Percentiles rank a stretch among this genome's conserved stretches.
Evolutionary conservation across 306 rosid genomes (phyloP).

Genomic region (Cucurbita ficifolia): DNA sequence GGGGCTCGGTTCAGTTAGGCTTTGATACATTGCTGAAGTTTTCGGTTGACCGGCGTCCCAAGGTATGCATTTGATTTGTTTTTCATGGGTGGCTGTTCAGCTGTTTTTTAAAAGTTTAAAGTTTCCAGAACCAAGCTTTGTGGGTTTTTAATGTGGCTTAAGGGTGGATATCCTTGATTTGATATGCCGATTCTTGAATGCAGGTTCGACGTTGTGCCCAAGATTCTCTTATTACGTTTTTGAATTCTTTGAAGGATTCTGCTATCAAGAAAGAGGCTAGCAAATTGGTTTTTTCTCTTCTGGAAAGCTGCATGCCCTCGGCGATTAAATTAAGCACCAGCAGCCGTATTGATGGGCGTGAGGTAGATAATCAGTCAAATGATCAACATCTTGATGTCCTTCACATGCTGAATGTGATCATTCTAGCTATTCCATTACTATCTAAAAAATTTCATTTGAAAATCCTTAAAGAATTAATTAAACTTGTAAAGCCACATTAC

Average conservation of each 20-base stretch:
- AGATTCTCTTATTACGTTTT: slow-evolving; percentile 55
- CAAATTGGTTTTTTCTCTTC: slow-evolving; percentile 52
- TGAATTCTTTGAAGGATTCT: slow-evolving; percentile 36
- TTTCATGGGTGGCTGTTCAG: not conserved
- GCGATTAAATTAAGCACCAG: slow-evolving; percentile 25
- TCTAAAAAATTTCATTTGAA: slow-evolving; percentile 34
- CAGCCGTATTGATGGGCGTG: slow-evolving; percentile 20
- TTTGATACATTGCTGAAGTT: slow-evolving; percentile 50
- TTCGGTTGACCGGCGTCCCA: slow-evolving; percentile 71
- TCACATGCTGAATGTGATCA: slow-evolving; percentile 53
- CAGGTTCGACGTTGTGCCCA: slow-evolving; percentile 86
- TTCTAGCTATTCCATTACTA: slow-evolving; percentile 46
- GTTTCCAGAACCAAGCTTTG: not conserved
- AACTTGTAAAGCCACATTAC: slow-evolving; percentile 36
- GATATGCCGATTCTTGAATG: not conserved
- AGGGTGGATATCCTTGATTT: not conserved
- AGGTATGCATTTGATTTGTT: slow-evolving; percentile 24
- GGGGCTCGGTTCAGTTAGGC: slow-evolving; percentile 58
- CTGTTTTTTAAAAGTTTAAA: not conserved
- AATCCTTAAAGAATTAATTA: slow-evolving; percentile 36
- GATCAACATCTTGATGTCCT: slow-evolving; percentile 51
- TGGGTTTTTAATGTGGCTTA: not conserved
- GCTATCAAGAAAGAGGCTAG: slow-evolving; percentile 50
- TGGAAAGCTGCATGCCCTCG: slow-evolving; percentile 40
- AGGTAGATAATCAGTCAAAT: slow-evolving; percentile 20